Evolutionary conservation across 306 rosid species (phyloP), one percentile per base, ranked within the genome.

Genomic region (Hippophae gyantsensis): DNA sequence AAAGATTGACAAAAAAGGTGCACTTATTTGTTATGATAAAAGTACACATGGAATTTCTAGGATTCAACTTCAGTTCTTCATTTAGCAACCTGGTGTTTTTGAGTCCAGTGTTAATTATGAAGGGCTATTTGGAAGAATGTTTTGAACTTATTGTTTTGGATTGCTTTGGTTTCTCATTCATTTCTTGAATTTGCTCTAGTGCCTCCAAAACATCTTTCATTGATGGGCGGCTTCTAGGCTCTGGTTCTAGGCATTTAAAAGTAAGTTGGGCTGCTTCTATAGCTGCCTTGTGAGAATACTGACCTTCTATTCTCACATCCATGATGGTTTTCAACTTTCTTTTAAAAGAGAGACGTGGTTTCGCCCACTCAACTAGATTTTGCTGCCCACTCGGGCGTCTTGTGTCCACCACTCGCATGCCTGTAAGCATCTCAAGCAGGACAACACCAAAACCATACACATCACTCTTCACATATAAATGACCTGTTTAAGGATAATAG

Each of bases 391-490:
- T 45, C 0, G 81, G 80, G 13, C 95, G 75, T 41, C 42, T 69
- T 42, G 11, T 2, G 67, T 87, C 96, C 8, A 76, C 56, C 66
- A 89, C 95, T 41, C 77, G 67, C 58, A 81, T 50, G 10, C 98
- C 96, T 13, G 89, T 85, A 64, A 92, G 67, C 69, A 92, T 61
- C 73, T 92, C 96, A 5, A 92, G 96, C 63, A 85, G 72, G 61
- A 92, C 89, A 7, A 87, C 98, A 10, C 98, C 98, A 41, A 85
- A 92, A 5, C 96, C 96, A 42, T 87, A 92, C 11, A 92, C 96
- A 38, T 92, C 96, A 56, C 98, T 92, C 66, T 87, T 87, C 10
- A 87, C 89, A 43, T 85, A 87, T 64, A 92, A 76, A 76, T 87
- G 96, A 1, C 98, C 98, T 92, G 86, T 77, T 66, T 3, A 69